These are phyloP conservation scores for Glycyrrhiza uralensis DNA, from an alignment of 306 rosid genomes.

Conservation along the genomic window DNA sequence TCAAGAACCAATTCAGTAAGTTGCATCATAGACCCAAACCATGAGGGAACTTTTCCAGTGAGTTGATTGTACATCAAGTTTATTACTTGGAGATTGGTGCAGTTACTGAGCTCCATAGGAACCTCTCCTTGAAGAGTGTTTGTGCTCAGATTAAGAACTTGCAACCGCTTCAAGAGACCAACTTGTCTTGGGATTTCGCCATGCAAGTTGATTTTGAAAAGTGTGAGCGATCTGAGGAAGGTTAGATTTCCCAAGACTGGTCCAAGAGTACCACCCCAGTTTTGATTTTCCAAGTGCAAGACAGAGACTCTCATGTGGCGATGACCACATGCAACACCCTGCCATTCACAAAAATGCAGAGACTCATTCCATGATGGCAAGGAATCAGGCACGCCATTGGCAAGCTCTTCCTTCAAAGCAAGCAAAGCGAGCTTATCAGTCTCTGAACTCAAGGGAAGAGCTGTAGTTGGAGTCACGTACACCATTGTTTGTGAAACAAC, in stretches of 20 bases:
- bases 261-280: conserved; percentile 14
- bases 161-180: conserved; percentile 22
- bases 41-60: conserved; percentile 6
- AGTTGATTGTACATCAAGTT: neutral
- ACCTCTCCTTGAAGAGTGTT: conserved; percentile 13
- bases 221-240: neutral
- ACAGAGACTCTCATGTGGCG: conserved; percentile 19
- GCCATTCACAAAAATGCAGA: conserved; percentile 21
- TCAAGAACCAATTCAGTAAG: neutral
- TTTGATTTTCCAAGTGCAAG: neutral
- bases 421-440: no score
- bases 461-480: neutral
- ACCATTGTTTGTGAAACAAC: neutral
- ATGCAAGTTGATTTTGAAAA: neutral
- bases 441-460: no score
- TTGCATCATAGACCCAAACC: conserved; percentile 18
- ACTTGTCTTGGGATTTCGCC: conserved; percentile 21
- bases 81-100: conserved; percentile 6
- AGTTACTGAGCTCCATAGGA: conserved; percentile 3
- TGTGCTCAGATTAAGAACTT: neutral
- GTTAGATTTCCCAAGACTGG: conserved; percentile 29
- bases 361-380: conserved; percentile 35
- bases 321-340: conserved; percentile 19
- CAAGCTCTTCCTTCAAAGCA: conserved; percentile 16
- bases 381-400: neutral